Conservation (phyloP, 371 early-diverging fungal genomes). For the Apophysomyces sp. region DNA sequence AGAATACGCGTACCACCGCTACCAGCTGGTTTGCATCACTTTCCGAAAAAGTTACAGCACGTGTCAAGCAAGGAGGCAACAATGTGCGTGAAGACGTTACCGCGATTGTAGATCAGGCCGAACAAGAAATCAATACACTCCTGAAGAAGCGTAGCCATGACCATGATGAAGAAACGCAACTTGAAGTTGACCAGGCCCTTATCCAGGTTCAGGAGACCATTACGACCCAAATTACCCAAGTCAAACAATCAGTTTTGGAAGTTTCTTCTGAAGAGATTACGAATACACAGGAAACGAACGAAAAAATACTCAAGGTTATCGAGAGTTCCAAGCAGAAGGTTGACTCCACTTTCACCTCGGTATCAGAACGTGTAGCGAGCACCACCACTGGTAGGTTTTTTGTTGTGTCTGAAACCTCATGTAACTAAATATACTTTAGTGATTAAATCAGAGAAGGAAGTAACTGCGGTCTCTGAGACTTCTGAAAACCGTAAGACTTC, state of each 20-base stretch:
- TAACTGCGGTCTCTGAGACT: neutral
- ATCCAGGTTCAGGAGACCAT: conserved; percentile 23
- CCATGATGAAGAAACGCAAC: conserved; percentile 21
- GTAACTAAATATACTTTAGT: neutral
- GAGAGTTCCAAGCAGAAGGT: conserved; percentile 15
- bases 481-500: neutral
- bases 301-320: conserved; percentile 16
- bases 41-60: conserved; percentile 8
- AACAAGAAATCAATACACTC: conserved; percentile 15
- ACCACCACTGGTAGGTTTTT: conserved; percentile 19
- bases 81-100: conserved; percentile 3
- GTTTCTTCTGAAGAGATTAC: conserved; percentile 6
- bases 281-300: conserved; percentile 10
- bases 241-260: conserved; percentile 18
- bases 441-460: neutral
- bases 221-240: conserved; percentile 20
- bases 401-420: neutral
- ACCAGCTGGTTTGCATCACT: conserved; percentile 6
- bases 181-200: conserved; percentile 18
- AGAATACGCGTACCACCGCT: conserved; percentile 19
- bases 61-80: conserved; percentile 12
- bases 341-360: conserved; percentile 16
- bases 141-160: conserved; percentile 18
- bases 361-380: conserved; percentile 16
- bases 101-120: conserved; percentile 5